Evolutionary conservation across 2,329 filamentous ascomycete genomes (phyloP), one percentile per base, ranked within the genome.

Genomic region (Eutypella sp.): DNA sequence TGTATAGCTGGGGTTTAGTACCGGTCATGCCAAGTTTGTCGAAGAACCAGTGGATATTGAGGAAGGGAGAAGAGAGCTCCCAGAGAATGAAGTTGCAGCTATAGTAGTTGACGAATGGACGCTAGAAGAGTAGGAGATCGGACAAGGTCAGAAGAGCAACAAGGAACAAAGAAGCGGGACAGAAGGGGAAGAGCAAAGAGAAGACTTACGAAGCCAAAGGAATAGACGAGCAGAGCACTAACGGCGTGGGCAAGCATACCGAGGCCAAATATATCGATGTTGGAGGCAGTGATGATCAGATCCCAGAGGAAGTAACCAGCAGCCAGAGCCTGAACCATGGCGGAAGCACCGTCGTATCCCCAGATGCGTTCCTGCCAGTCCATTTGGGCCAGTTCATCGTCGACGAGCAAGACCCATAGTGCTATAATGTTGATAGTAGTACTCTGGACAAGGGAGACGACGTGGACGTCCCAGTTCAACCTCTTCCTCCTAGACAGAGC

Each of bases 41-140:
- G 68, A 87, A 88, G 72, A 93, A 93, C 89, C 89, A 95, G 72
- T 95, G 89, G 62, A 92, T 79, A 63, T 95, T 95, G 47, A 93
- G 76, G 66, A 93, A 91, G 7, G 88, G 87, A 4, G 85, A 87
- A 22, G 87, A 91, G 33, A 95, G 78, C 67, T 95, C 89, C 79
- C 90, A 95, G 47, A 93, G 82, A 58, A 95, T 88, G 67, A 95
- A 95, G 48, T 81, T 81, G 46, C 79, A 78, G 46, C 79, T 85
- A 67, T 93, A 95, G 71, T 84, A 91, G 71, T 92, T 91, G 53
- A 91, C 76, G 59, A 92, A 91, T 2, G 89, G 89, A 49, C 87
- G 78, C 88, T 93, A 61, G 45, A 9, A 1, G 20, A 34, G 15
- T 19, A 20, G 37, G n/a, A 39, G 19, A 39, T 22, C 20, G 19